Evolutionary conservation across 1,139 yeast genomes (phyloP).

Genomic region (Hemisphaericaspora lyxosophila): DNA sequence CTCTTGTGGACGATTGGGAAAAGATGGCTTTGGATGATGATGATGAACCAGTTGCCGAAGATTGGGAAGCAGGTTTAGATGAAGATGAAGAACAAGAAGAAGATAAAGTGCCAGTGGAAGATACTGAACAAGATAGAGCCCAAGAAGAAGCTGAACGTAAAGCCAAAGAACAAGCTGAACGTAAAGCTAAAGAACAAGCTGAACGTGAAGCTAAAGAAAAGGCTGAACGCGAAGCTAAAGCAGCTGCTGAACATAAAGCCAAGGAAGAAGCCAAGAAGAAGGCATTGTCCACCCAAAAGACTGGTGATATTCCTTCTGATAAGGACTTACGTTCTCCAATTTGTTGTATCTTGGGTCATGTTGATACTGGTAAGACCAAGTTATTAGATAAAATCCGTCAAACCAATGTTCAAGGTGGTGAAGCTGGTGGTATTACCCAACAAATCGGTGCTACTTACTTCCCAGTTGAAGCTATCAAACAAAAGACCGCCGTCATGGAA

Average conservation of each 20-base stretch:
- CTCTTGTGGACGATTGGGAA: conserved; percentile 66
- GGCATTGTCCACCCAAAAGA: conserved; percentile 14
- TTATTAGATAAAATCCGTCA: conserved; percentile 95
- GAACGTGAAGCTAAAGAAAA: conserved; percentile 17
- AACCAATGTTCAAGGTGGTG: conserved; percentile 99
- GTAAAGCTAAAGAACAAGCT: conserved; percentile 18
- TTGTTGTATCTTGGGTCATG: conserved; percentile 98
- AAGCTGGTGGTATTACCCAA: conserved; percentile 99
- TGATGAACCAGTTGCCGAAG: conserved; percentile 45
- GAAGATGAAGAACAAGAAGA: conserved; percentile 22
- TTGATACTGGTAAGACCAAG: conserved; percentile 98
- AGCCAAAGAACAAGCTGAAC: conserved; percentile 20
- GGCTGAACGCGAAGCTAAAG: conserved; percentile 20
- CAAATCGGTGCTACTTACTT: conserved; percentile 99
- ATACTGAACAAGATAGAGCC: conserved; percentile 21
- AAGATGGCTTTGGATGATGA: conserved; percentile 59
- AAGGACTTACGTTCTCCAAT: conserved; percentile 91
- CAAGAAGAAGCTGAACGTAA: conserved; percentile 23
- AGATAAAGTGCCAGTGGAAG: conserved; percentile 15
- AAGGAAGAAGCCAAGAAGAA: conserved; percentile 9
- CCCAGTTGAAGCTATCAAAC: conserved; percentile 92
- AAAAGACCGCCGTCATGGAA: conserved; percentile 90
- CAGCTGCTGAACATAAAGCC: conserved; percentile 26
- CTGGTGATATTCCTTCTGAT: conserved; percentile 22
- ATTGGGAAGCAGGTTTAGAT: conserved; percentile 44